These are phyloP conservation scores for Xylogone sp. DNA, from an alignment of 2,329 filamentous ascomycete genomes.

Conservation along the genomic window DNA sequence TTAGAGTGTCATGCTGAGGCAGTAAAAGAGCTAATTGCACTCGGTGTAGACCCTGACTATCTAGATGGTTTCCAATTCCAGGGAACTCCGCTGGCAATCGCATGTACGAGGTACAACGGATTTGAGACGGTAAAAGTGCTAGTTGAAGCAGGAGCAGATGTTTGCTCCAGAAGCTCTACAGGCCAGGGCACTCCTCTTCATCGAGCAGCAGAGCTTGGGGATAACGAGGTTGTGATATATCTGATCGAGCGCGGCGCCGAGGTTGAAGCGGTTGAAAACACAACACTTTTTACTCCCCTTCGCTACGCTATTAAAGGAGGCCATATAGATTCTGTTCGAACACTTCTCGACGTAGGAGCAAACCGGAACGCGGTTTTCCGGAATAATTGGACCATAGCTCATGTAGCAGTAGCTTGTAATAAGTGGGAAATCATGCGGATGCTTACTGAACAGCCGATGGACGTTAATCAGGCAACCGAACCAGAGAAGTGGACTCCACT, in stretches of 20 bases:
- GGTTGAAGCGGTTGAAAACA: background rate
- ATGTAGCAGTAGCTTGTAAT: background rate
- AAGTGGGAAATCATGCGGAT: background rate
- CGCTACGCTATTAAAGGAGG: background rate
- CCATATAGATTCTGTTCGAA: background rate
- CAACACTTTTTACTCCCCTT: background rate
- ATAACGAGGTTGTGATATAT: background rate
- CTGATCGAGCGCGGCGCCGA: background rate
- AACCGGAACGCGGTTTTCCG: background rate
- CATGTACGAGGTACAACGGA: background rate
- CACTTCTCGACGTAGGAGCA: background rate
- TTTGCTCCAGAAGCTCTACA: background rate
- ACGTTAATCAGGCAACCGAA: background rate
- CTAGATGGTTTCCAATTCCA: background rate
- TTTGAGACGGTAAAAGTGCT: background rate
- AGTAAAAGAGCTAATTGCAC: background rate
- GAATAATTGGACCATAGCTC: background rate
- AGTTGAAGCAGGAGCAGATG: background rate
- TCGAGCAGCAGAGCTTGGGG: background rate
- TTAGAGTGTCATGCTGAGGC: background rate
- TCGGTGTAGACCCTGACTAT: background rate
- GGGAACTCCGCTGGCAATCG: background rate
- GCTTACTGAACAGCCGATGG: background rate
- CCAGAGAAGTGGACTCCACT: background rate
- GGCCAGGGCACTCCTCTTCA: background rate